phyloP scores from a whole-genome alignment of 2,329 filamentous ascomycete species.

The Hymenoscyphus repandus region DNA sequence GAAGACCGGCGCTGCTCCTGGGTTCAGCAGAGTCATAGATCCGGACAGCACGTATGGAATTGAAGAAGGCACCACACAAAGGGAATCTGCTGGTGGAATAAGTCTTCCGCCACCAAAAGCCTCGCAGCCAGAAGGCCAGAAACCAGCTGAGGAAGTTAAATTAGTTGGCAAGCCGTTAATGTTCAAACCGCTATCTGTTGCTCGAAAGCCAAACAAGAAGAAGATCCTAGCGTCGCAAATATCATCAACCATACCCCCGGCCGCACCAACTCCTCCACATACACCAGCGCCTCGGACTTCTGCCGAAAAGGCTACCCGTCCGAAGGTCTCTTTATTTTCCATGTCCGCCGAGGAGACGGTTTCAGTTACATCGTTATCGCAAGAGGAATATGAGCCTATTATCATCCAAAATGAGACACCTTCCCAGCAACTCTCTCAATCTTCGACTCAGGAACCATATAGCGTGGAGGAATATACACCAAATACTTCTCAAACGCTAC shows the following conservation, averaged over 20 bases:
- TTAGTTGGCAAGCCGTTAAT: slow-evolving; percentile 74
- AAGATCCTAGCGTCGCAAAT: slow-evolving; percentile 33
- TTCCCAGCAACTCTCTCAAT: slow-evolving; percentile 13
- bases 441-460: slow-evolving; percentile 9
- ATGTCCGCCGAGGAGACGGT: slow-evolving; percentile 40
- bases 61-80: slow-evolving; percentile 22
- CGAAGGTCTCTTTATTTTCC: slow-evolving; percentile 67
- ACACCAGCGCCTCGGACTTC: slow-evolving; percentile 22
- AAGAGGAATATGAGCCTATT: slow-evolving; percentile 45
- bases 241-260: slow-evolving; percentile 12
- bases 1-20: slow-evolving; percentile 78
- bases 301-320: slow-evolving; percentile 38
- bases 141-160: slow-evolving; percentile 59
- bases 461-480: slow-evolving; percentile 27
- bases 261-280: slow-evolving; percentile 17
- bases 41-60: slow-evolving; percentile 23
- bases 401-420: slow-evolving; percentile 33
- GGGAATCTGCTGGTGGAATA: slow-evolving; percentile 25
- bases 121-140: slow-evolving; percentile 48
- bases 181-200: slow-evolving; percentile 86
- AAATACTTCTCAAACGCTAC: slow-evolving; percentile 21
- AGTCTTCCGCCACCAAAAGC: slow-evolving; percentile 42
- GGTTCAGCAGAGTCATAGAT: slow-evolving; percentile 61
- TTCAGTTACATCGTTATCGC: slow-evolving; percentile 7
- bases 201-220: slow-evolving; percentile 68